Percentiles rank a stretch among this genome's conserved stretches.
Evolutionary conservation across 202 grass and related monocot genomes (phyloP).

Genomic region (Setaria viridis): DNA sequence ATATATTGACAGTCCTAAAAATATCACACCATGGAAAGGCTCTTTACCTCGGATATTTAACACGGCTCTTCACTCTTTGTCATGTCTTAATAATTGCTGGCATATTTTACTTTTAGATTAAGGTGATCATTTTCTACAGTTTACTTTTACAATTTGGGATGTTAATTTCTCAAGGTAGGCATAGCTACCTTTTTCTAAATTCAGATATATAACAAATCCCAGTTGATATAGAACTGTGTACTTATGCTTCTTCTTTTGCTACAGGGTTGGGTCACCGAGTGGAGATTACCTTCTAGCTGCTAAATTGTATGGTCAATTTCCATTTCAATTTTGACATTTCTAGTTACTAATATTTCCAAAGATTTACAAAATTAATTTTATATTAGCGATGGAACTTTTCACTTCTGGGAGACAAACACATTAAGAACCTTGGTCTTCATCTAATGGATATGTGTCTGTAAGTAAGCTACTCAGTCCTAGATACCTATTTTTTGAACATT

Average conservation of each 20-base stretch:
- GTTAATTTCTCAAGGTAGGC: conserved; percentile 97
- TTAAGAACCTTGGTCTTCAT: conserved; percentile 93
- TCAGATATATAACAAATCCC: not conserved
- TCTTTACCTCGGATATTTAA: no score
- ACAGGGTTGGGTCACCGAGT: conserved; percentile 83
- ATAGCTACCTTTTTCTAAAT: conserved; percentile 5
- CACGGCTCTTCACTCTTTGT: conserved; percentile 30
- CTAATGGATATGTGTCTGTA: conserved; percentile 87
- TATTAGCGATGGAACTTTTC: conserved; percentile 91
- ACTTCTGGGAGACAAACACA: conserved; percentile 94
- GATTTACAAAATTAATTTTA: conserved; percentile 30
- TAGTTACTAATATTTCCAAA: conserved; percentile 29
- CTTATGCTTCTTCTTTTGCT: conserved; percentile 43
- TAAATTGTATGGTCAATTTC: conserved; percentile 73
- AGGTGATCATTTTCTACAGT: conserved; percentile 45
- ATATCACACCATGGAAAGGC: no score
- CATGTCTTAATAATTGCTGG: conserved; percentile 24
- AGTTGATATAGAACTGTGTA: conserved; percentile 6
- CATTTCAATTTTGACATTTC: conserved; percentile 36
- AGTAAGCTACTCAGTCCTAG: conserved; percentile 37
- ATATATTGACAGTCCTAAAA: no score
- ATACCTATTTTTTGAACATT: conserved; percentile 20
- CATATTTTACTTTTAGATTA: conserved; percentile 20
- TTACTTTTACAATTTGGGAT: conserved; percentile 98
- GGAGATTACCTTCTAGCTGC: conserved; percentile 92